Evolutionary conservation across 1,139 yeast species (phyloP).

Genomic region (Protomyces inundatus): DNA sequence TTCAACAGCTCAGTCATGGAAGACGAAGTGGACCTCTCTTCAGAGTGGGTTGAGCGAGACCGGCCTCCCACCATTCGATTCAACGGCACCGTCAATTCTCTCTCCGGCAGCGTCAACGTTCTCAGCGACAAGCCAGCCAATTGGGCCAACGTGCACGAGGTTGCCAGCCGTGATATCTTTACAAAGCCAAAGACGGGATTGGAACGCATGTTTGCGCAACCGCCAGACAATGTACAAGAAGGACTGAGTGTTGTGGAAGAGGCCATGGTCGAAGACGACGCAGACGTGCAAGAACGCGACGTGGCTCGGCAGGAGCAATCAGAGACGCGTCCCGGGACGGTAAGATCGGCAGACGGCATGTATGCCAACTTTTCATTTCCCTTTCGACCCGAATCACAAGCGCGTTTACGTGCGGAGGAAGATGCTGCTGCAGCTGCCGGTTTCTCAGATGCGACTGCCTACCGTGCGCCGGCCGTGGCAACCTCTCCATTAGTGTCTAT

Average conservation of each 20-base stretch:
- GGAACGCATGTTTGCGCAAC: constrained; percentile 7
- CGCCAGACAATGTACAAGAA: neutral
- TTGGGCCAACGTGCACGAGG: constrained; percentile 6
- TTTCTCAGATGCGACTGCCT: neutral
- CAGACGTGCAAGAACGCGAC: neutral
- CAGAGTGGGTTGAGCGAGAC: constrained; percentile 24
- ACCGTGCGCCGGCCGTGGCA: neutral
- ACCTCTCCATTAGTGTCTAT: neutral
- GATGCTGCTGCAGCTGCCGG: neutral
- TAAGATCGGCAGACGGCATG: constrained; percentile 15
- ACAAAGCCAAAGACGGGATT: constrained; percentile 14
- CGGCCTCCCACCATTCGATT: constrained; percentile 13
- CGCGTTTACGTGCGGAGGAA: neutral
- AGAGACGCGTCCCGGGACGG: constrained; percentile 1
- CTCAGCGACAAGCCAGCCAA: constrained; percentile 12
- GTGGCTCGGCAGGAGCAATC: neutral
- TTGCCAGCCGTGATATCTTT: constrained; percentile 8
- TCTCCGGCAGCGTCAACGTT: constrained; percentile 21
- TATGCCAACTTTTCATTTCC: constrained; percentile 21
- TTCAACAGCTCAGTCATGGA: neutral
- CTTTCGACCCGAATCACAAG: neutral
- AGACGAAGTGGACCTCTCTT: constrained; percentile 9
- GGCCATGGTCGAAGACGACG: neutral
- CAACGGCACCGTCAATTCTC: neutral
- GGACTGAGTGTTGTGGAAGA: constrained; percentile 20